Evolutionary conservation across 768 basidiomycete species (phyloP).

Genomic region (Leccinum longicurvipes): DNA sequence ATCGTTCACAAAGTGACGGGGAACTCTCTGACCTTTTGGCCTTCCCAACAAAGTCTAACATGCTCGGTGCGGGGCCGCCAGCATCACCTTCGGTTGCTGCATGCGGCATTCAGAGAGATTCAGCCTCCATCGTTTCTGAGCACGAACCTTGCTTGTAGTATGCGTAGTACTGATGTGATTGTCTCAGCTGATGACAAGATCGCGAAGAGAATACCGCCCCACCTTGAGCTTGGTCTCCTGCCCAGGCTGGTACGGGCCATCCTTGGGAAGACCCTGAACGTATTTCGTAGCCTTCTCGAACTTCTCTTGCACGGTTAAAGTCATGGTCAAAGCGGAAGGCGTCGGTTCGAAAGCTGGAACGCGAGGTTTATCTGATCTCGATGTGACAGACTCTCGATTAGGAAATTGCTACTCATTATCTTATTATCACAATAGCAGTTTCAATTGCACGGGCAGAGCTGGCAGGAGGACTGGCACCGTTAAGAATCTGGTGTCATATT

Average conservation of each 20-base stretch:
- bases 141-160: constrained; percentile 86
- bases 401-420: constrained; percentile 8
- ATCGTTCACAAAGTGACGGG: neutral
- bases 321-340: constrained; percentile 43
- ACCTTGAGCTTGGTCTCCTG: constrained; percentile 78
- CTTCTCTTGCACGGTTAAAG: constrained; percentile 43
- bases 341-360: neutral
- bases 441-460: constrained; percentile 1
- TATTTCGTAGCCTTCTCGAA: constrained; percentile 76
- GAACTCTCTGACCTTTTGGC: constrained; percentile 71
- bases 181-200: constrained; percentile 9
- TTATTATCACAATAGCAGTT: constrained; percentile 2
- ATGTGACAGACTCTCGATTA: constrained; percentile 6
- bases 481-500: neutral
- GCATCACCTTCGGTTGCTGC: constrained; percentile 74
- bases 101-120: neutral
- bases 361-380: constrained; percentile 20
- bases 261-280: constrained; percentile 63
- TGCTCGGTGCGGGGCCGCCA: constrained; percentile 59
- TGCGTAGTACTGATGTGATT: constrained; percentile 73
- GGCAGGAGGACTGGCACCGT: neutral
- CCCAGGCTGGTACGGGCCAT: constrained; percentile 68
- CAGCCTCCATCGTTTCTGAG: neutral
- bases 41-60: constrained; percentile 85
- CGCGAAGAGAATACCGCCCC: constrained; percentile 30